Evolutionary conservation across 345 rosid species (phyloP).

Genomic region (Aethionema arabicum): DNA sequence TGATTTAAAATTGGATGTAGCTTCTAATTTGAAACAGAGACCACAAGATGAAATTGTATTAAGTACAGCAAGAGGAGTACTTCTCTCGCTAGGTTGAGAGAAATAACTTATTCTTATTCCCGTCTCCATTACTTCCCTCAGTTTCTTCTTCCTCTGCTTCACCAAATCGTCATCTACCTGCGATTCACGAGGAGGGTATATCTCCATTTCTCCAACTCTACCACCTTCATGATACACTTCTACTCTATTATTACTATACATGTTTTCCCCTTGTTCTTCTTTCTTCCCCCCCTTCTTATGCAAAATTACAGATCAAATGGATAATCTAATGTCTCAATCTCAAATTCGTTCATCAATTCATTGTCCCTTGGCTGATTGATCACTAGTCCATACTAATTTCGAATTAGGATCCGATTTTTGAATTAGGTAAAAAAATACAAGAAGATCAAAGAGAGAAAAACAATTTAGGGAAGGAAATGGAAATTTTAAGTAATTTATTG

Average conservation of each 20-base stretch:
- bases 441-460: slow-evolving; percentile 7
- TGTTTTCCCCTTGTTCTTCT: slow-evolving; percentile 18
- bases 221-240: slow-evolving; percentile 64
- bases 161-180: slow-evolving; percentile 32
- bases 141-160: slow-evolving; percentile 44
- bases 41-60: slow-evolving; percentile 72
- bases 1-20: slow-evolving; percentile 1
- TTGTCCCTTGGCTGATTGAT: slow-evolving; percentile 35
- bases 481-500: neutral
- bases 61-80: slow-evolving; percentile 92
- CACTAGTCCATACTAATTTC: slow-evolving; percentile 35
- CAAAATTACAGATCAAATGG: slow-evolving; percentile 20
- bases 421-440: slow-evolving; percentile 7
- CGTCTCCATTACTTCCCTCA: slow-evolving; percentile 56
- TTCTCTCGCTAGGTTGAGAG: slow-evolving; percentile 84
- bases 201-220: slow-evolving; percentile 76
- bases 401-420: slow-evolving; percentile 43
- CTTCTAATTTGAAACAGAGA: slow-evolving; percentile 92
- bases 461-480: slow-evolving; percentile 19
- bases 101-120: slow-evolving; percentile 68
- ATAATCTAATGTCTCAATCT: slow-evolving; percentile 33
- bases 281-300: slow-evolving; percentile 18
- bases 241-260: slow-evolving; percentile 68
- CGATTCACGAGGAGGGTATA: slow-evolving; percentile 54
- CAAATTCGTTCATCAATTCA: slow-evolving; percentile 32